Conservation (phyloP, 1,284 basidiomycete species). For the Ceratobasidium sp. region DNA sequence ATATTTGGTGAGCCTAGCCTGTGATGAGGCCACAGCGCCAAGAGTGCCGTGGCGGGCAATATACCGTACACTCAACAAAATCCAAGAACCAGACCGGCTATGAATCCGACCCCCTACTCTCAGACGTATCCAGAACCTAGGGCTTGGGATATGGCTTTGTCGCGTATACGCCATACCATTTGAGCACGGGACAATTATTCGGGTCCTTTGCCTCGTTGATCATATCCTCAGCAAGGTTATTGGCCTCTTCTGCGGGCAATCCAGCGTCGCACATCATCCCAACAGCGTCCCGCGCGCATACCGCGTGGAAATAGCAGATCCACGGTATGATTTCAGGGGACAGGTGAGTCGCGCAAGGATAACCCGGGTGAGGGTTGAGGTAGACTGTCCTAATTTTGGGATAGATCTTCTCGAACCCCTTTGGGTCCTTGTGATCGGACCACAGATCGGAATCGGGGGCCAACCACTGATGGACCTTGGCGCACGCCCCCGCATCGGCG, state of each 20-base stretch:
- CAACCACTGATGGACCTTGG: slow-evolving; percentile 3
- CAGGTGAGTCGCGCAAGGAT: not conserved
- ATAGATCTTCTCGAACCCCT: slow-evolving; percentile 2
- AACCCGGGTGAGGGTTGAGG: not conserved
- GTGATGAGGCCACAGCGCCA: too few relatives aligned
- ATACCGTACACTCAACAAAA: too few relatives aligned
- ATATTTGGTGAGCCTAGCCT: too few relatives aligned
- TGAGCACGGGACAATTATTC: not conserved
- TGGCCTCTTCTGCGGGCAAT: not conserved
- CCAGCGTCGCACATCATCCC: not conserved
- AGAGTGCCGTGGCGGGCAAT: too few relatives aligned
- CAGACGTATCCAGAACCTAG: too few relatives aligned
- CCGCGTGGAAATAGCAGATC: not conserved
- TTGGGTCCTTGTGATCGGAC: not conserved
- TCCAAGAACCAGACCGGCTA: too few relatives aligned
- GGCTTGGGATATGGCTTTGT: slow-evolving; percentile 4
- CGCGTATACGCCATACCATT: slow-evolving; percentile 3
- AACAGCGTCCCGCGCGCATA: not conserved
- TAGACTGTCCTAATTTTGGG: not conserved
- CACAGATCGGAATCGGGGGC: not conserved
- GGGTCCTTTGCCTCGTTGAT: not conserved
- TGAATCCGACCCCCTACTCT: too few relatives aligned
- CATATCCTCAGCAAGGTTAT: not conserved
- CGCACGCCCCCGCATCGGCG: not conserved
- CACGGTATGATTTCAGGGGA: not conserved